A percentile compares a stretch with the other conserved stretches of the same genome.
These are phyloP conservation scores for Hyphopichia fennica DNA, from an alignment of 1,139 yeast species.

Conservation along the genomic window DNA sequence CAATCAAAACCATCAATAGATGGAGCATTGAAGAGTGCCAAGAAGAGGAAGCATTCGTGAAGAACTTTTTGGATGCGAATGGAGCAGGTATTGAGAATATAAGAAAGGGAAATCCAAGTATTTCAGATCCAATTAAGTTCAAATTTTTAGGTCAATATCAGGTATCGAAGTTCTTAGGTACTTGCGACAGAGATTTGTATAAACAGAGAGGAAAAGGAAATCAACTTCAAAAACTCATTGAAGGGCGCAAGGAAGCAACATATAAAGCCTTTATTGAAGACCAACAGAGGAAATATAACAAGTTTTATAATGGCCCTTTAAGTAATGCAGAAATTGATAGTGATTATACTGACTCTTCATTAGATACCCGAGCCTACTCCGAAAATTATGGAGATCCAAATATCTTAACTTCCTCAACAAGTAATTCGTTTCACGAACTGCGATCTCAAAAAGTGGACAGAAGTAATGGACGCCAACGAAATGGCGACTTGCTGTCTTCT, in stretches of 20 bases:
- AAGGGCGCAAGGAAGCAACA: slow-evolving; percentile 7
- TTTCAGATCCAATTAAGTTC: not conserved
- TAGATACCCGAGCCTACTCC: not conserved
- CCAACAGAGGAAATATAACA: slow-evolving; percentile 2
- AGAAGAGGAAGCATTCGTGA: slow-evolving; percentile 16
- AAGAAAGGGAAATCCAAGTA: not conserved
- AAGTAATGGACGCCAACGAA: too few species aligned
- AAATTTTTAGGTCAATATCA: slow-evolving; percentile 8
- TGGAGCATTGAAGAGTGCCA: slow-evolving; percentile 37
- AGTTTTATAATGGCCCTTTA: not conserved
- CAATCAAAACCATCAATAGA: slow-evolving; percentile 27
- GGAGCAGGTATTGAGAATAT: too few species aligned
- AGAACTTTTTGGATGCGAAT: not conserved
- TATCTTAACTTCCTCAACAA: not conserved
- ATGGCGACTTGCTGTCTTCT: too few species aligned
- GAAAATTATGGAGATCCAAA: not conserved
- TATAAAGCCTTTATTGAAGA: slow-evolving; percentile 10
- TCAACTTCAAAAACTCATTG: slow-evolving; percentile 1
- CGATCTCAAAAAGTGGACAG: too few species aligned
- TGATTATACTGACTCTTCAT: not conserved
- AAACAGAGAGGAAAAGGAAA: not conserved
- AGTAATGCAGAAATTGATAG: not conserved
- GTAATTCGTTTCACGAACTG: too few species aligned
- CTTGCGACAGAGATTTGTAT: not conserved
- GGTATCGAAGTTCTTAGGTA: not conserved